Conservation (phyloP, 2,329 filamentous ascomycete species). For the Graphilbum fragrans region DNA sequence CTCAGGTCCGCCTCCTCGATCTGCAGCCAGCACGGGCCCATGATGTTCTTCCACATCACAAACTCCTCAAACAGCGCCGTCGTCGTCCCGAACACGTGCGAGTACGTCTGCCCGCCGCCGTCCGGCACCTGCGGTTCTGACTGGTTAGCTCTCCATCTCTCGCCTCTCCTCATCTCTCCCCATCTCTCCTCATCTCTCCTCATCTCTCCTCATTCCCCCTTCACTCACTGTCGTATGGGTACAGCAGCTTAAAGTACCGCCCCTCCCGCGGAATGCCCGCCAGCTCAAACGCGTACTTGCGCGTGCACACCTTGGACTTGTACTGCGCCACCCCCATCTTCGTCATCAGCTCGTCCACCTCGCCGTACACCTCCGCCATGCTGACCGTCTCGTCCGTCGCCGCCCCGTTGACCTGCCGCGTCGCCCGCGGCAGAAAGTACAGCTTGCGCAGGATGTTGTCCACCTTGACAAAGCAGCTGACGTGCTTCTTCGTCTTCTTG, state of each 20-base stretch:
- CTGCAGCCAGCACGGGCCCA: conserved; percentile 96
- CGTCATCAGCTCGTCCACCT: conserved; percentile 83
- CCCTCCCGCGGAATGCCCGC: conserved; percentile 75
- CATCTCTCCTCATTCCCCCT: background rate
- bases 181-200: background rate
- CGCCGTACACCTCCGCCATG: conserved; percentile 81
- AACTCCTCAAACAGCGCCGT: conserved; percentile 96
- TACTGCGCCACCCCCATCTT: conserved; percentile 75
- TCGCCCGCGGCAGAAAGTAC: conserved; percentile 77
- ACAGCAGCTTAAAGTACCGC: conserved; percentile 90
- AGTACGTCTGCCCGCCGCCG: conserved; percentile 78
- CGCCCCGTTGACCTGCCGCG: conserved; percentile 40
- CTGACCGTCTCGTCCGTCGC: conserved; percentile 67
- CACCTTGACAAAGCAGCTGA: conserved; percentile 91
- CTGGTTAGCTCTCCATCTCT: background rate
- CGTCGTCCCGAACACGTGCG: conserved; percentile 85
- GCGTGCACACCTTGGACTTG: conserved; percentile 81
- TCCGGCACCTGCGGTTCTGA: conserved; percentile 57
- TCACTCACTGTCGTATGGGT: conserved; percentile 71
- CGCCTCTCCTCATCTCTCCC: background rate
- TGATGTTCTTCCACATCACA: conserved; percentile 96
- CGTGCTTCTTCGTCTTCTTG: conserved; percentile 64
- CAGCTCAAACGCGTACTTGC: conserved; percentile 95
- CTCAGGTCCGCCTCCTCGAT: conserved; percentile 78
- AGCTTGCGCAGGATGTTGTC: conserved; percentile 90